A percentile compares a stretch with the other conserved stretches of the same genome.
These are phyloP conservation scores for Glycine latifolia DNA, from an alignment of 306 rosid genomes.

Conservation along the genomic window DNA sequence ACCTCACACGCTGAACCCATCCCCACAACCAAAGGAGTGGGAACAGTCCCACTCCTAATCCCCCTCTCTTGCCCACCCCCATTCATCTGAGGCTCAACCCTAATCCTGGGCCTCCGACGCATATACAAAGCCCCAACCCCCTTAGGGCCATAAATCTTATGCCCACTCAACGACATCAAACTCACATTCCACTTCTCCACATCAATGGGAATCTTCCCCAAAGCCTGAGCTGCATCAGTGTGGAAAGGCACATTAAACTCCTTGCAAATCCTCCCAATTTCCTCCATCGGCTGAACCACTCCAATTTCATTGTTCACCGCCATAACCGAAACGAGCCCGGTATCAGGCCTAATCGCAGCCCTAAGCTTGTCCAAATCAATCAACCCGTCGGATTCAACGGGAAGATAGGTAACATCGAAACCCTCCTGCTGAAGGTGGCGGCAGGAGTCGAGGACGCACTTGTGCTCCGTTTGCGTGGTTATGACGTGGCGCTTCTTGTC, in stretches of 20 bases:
- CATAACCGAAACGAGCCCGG: conserved; percentile 87
- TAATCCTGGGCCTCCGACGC: conserved; percentile 88
- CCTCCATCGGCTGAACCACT: conserved; percentile 88
- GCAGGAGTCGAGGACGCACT: conserved; percentile 95
- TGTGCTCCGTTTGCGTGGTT: conserved; percentile 96
- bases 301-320: conserved; percentile 97
- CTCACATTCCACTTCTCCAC: conserved; percentile 96
- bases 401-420: conserved; percentile 78
- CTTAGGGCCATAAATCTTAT: conserved; percentile 87
- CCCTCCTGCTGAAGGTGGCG: conserved; percentile 96
- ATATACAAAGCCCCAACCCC: conserved; percentile 88
- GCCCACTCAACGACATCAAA: conserved; percentile 90
- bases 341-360: conserved; percentile 76
- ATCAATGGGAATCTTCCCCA: conserved; percentile 86
- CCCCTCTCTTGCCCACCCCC: conserved; percentile 99
- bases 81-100: conserved; percentile 98
- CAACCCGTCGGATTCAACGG: conserved; percentile 76
- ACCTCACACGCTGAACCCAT: conserved; percentile 92
- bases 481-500: conserved; percentile 86
- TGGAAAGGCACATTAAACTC: conserved; percentile 83
- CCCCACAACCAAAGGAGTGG: conserved; percentile 88
- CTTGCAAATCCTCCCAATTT: conserved; percentile 82
- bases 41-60: conserved; percentile 89
- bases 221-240: conserved; percentile 94
- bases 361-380: conserved; percentile 72